Evolutionary conservation across 306 rosid species (phyloP).

Genomic region (Corylus heterophylla): DNA sequence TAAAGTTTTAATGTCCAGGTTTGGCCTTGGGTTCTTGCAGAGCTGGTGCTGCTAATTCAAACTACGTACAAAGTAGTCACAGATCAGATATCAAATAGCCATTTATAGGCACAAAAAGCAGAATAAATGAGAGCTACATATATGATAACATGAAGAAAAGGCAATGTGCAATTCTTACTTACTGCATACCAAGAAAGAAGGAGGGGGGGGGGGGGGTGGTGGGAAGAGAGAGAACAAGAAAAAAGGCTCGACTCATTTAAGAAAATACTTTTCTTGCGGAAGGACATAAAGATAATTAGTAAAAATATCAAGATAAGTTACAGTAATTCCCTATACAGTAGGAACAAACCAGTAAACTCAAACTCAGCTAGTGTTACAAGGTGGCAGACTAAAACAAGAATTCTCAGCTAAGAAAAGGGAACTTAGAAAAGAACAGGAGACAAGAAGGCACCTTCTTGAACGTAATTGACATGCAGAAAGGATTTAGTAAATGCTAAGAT

Average conservation of each 20-base stretch:
- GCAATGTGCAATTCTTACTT: neutral
- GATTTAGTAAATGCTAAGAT: conserved; percentile 5
- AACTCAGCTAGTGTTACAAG: neutral
- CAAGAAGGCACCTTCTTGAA: neutral
- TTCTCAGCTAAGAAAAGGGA: neutral
- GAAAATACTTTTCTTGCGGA: neutral
- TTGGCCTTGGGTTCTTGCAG: conserved; percentile 75
- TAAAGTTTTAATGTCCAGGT: conserved; percentile 82
- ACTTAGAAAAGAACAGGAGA: neutral
- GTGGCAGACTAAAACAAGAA: neutral
- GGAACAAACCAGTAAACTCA: neutral
- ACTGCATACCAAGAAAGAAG: neutral
- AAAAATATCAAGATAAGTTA: neutral
- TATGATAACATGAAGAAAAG: conserved; percentile 8
- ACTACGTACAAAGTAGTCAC: conserved; percentile 47
- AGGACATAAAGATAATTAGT: neutral
- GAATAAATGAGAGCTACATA: conserved; percentile 6
- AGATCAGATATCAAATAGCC: conserved; percentile 18
- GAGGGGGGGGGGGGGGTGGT: neutral
- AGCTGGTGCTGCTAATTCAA: conserved; percentile 96
- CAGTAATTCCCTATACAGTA: neutral
- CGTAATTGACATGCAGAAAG: neutral
- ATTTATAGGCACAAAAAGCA: conserved; percentile 15
- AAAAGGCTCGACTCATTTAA: neutral
- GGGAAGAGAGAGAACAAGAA: neutral